phyloP scores from a whole-genome alignment of 768 basidiomycete species.

The Phlebiopsis gigantea region DNA sequence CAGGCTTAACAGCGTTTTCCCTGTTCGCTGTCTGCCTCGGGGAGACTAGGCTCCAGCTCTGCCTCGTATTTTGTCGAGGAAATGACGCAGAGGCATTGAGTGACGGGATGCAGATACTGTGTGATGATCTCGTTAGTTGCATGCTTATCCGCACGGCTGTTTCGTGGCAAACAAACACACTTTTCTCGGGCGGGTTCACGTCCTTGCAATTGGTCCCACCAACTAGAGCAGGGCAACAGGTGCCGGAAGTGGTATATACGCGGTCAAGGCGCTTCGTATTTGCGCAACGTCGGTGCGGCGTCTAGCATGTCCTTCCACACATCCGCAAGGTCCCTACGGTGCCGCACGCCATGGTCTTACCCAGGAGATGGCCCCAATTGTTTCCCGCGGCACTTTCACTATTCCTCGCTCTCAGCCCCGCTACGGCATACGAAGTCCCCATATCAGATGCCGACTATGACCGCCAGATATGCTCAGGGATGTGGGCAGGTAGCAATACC shows the following conservation, averaged over 20 bases:
- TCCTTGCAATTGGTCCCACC: no score
- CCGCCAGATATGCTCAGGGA: conserved; percentile 90
- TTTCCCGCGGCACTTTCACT: conserved; percentile 8
- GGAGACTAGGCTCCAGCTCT: no score
- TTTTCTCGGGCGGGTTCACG: no score
- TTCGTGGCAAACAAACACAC: no score
- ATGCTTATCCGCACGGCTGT: no score
- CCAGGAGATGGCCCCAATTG: background rate
- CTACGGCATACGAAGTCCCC: conserved; percentile 53
- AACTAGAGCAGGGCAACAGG: no score
- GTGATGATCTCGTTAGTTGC: no score
- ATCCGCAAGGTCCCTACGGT: background rate
- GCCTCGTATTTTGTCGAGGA: no score
- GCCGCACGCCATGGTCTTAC: conserved; percentile 7
- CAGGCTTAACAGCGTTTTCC: no score
- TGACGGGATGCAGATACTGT: no score
- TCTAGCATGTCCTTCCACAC: background rate
- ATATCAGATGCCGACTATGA: conserved; percentile 76
- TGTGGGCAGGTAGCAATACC: conserved; percentile 79
- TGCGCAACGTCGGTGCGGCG: background rate
- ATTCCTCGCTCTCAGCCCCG: conserved; percentile 19
- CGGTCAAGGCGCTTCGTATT: background rate
- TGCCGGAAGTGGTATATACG: background rate
- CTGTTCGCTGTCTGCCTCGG: no score
- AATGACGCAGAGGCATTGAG: no score